Percentiles rank a stretch among this genome's conserved stretches.
These are phyloP conservation scores for Quercus aquifolioides DNA, from an alignment of 306 rosid genomes.

Conservation along the genomic window DNA sequence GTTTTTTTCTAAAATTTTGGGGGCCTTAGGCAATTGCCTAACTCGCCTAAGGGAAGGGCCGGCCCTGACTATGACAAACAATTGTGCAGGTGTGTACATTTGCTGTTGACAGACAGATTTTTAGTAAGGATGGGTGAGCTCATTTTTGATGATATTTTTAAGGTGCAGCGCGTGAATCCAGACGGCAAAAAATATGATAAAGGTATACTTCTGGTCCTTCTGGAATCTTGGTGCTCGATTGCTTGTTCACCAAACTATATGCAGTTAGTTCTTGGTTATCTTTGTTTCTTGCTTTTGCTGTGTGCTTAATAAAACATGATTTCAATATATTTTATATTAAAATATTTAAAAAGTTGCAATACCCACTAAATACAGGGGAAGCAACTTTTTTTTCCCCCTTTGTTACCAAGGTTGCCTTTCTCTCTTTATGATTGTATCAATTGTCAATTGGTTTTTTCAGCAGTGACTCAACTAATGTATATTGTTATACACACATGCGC, in stretches of 20 bases:
- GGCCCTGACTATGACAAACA: no score
- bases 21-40: no score
- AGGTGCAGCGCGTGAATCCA: conserved; percentile 58
- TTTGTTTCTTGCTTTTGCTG: not conserved
- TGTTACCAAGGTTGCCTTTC: not conserved
- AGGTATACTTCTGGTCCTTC: conserved; percentile 36
- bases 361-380: not conserved
- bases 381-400: not conserved
- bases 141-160: conserved; percentile 69
- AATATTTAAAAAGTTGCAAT: no score
- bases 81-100: not conserved
- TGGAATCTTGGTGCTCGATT: not conserved
- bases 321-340: not conserved
- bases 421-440: not conserved
- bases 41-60: no score
- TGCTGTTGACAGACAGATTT: not conserved
- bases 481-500: not conserved
- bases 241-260: not conserved
- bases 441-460: not conserved
- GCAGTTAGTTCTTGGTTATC: not conserved
- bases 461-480: not conserved
- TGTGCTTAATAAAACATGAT: not conserved
- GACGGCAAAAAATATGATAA: conserved; percentile 88
- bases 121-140: conserved; percentile 66
- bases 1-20: no score